phyloP scores from a whole-genome alignment of 768 basidiomycete species.

The Rhodotorula sphaerocarpa region DNA sequence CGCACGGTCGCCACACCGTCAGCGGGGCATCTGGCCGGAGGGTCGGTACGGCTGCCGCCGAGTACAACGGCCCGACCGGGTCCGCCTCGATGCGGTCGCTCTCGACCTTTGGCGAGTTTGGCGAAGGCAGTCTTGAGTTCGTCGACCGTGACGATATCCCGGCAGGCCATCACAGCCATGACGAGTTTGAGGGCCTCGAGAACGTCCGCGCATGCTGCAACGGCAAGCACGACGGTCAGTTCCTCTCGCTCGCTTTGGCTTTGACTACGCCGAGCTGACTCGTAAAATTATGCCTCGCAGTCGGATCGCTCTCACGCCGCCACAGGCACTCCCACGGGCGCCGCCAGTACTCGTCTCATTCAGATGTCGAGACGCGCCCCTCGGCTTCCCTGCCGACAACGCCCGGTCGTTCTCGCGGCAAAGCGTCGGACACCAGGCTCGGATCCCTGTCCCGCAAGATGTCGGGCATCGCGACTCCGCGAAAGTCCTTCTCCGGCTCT shows the following conservation, averaged over 20 bases:
- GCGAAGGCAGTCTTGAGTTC: conserved; percentile 61
- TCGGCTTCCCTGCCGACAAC: not conserved
- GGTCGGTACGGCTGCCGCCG: conserved; percentile 79
- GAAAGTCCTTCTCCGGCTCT: not conserved
- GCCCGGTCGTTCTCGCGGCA: conserved; percentile 1
- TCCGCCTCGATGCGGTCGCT: conserved; percentile 42
- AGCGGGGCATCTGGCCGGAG: conserved; percentile 53
- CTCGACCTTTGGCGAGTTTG: conserved; percentile 20
- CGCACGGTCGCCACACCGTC: no score
- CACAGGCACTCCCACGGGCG: conserved; percentile 12
- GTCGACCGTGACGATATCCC: conserved; percentile 50
- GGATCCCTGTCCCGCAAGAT: conserved; percentile 19
- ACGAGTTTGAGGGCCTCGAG: conserved; percentile 83
- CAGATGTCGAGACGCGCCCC: not conserved
- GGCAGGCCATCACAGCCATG: conserved; percentile 50
- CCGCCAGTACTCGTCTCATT: not conserved
- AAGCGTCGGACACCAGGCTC: conserved; percentile 10
- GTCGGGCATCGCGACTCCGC: not conserved
- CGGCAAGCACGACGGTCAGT: conserved; percentile 27
- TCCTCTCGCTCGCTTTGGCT: conserved; percentile 10
- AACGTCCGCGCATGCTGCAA: conserved; percentile 86
- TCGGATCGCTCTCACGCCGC: conserved; percentile 17
- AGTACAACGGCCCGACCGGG: conserved; percentile 50
- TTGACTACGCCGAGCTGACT: conserved; percentile 23
- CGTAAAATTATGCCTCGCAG: not conserved